These are phyloP conservation scores for Penium margaritaceum DNA, from an alignment of 139 green algal genomes.

Conservation along the genomic window DNA sequence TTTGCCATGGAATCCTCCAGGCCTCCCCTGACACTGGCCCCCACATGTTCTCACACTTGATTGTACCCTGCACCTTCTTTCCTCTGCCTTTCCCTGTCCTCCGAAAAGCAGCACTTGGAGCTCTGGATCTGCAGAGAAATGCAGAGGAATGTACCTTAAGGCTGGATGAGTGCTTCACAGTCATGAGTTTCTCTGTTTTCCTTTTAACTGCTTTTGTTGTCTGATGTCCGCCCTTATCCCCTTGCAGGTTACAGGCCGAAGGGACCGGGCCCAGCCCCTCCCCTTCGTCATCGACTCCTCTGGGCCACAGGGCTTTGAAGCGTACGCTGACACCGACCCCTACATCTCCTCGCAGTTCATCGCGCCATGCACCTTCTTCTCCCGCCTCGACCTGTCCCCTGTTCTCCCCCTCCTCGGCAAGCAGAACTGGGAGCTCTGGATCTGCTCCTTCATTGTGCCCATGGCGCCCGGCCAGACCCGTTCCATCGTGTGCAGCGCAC, in stretches of 20 bases:
- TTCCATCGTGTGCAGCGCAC: conserved; percentile 30
- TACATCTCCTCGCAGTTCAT: conserved; percentile 23
- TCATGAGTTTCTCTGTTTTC: too few species aligned
- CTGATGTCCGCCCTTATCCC: too few species aligned
- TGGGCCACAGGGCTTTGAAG: conserved; percentile 8
- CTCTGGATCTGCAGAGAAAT: too few species aligned
- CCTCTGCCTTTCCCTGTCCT: too few species aligned
- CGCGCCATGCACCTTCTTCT: conserved; percentile 20
- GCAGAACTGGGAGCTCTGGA: conserved; percentile 38
- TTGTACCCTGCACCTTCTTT: too few species aligned
- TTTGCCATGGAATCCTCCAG: too few species aligned
- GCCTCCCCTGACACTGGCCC: too few species aligned
- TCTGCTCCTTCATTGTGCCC: conserved; percentile 38
- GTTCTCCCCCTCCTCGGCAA: conserved; percentile 20
- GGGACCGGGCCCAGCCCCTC: conserved; percentile 31
- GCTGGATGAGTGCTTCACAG: too few species aligned
- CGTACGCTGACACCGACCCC: background rate
- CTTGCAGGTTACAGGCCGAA: conserved; percentile 26
- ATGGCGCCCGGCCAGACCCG: conserved; percentile 24
- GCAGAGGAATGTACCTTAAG: too few species aligned
- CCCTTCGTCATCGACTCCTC: conserved; percentile 17
- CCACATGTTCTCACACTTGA: too few species aligned
- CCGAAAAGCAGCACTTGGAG: too few species aligned
- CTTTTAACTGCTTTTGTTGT: too few species aligned
- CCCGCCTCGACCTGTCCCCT: conserved; percentile 16